These are phyloP conservation scores for Teunomyces tritomae DNA, from an alignment of 805 yeast species.

Conservation along the genomic window DNA sequence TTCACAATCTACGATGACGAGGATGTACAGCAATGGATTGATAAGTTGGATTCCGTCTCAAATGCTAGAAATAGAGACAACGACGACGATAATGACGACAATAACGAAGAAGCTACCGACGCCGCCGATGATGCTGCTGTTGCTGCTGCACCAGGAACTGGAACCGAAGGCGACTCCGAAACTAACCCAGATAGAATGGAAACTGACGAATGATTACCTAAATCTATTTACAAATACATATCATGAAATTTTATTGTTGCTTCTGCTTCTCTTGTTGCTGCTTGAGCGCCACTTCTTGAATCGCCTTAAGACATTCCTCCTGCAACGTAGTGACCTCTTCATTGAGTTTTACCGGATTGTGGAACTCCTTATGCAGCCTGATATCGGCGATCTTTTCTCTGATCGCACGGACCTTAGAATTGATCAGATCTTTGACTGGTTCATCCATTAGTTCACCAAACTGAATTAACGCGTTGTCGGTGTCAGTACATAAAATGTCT, in stretches of 20 bases:
- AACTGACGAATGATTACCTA: constrained; percentile 28
- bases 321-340: constrained; percentile 39
- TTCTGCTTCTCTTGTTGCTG: constrained; percentile 20
- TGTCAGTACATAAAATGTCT: constrained; percentile 78
- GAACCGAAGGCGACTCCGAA: constrained; percentile 12
- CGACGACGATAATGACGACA: constrained; percentile 26
- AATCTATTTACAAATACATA: constrained; percentile 4
- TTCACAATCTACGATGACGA: constrained; percentile 86
- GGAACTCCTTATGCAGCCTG: constrained; percentile 27
- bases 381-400: constrained; percentile 32
- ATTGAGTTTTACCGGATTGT: constrained; percentile 31
- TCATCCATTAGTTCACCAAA: constrained; percentile 49
- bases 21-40: constrained; percentile 79
- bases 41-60: constrained; percentile 63
- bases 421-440: constrained; percentile 44
- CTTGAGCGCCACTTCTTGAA: constrained; percentile 37
- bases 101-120: constrained; percentile 18
- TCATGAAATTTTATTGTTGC: neutral
- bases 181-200: constrained; percentile 36
- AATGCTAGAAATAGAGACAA: constrained; percentile 52
- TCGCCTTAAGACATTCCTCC: constrained; percentile 35
- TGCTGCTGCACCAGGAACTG: constrained; percentile 8
- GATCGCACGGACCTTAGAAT: constrained; percentile 16
- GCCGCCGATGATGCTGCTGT: constrained; percentile 13
- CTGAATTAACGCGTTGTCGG: constrained; percentile 80